A percentile compares a stretch with the other conserved stretches of the same genome.
phyloP scores from a whole-genome alignment of 2,329 filamentous ascomycete genomes.

The Trichoderma sp. region DNA sequence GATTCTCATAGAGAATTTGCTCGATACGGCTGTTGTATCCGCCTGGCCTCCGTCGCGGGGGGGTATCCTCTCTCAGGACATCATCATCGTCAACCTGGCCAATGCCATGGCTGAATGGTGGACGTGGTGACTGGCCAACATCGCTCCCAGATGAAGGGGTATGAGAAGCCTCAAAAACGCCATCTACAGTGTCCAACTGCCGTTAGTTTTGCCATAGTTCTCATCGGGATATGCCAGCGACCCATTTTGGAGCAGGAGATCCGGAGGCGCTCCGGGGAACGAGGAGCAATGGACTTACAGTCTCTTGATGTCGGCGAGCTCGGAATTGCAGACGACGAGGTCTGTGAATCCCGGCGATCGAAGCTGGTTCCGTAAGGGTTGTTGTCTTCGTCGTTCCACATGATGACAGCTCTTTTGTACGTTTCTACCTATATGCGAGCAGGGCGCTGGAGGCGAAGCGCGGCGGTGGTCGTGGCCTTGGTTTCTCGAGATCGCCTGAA shows the following conservation, averaged over 20 bases:
- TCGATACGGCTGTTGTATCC: conserved; percentile 95
- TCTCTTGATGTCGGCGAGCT: conserved; percentile 60
- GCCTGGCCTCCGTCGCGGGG: conserved; percentile 71
- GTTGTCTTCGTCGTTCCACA: conserved; percentile 99
- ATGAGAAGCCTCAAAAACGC: conserved; percentile 63
- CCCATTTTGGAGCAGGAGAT: neutral
- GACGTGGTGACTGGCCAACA: conserved; percentile 52
- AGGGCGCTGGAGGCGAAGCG: neutral
- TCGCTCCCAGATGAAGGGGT: conserved; percentile 72
- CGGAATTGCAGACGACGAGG: conserved; percentile 66
- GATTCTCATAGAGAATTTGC: conserved; percentile 95
- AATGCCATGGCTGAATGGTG: conserved; percentile 33
- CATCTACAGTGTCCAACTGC: conserved; percentile 32
- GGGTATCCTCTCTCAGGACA: conserved; percentile 44
- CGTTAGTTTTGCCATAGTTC: neutral
- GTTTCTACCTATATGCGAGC: neutral
- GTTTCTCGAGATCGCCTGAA: conserved; percentile 26
- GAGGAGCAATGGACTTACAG: conserved; percentile 51
- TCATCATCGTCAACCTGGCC: conserved; percentile 52
- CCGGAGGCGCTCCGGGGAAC: neutral
- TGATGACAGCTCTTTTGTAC: conserved; percentile 42
- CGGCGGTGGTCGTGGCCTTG: neutral
- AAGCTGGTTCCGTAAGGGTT: conserved; percentile 94
- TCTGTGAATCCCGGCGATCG: conserved; percentile 79
- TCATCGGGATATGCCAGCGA: neutral